Percentiles rank a stretch among this genome's conserved stretches.
phyloP scores from a whole-genome alignment of 441 rosid species.

The Eutrema salsugineum region DNA sequence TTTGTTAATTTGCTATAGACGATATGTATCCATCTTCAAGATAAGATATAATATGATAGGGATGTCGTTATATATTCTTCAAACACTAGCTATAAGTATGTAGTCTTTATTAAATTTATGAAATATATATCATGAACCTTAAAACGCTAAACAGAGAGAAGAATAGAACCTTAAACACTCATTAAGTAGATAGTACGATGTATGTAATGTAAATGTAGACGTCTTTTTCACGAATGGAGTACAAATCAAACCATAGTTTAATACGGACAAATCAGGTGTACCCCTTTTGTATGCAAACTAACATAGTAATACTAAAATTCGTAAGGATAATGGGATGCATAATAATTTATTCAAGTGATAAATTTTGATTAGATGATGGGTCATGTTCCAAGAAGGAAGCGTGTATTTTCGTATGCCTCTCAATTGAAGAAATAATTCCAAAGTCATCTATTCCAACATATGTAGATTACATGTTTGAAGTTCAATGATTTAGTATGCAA shows the following conservation, averaged over 20 bases:
- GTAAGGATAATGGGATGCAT: slow-evolving; percentile 7
- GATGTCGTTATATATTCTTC: background rate
- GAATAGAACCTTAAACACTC: background rate
- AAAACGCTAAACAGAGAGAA: background rate
- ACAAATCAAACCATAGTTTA: slow-evolving; percentile 22
- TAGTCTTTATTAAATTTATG: background rate
- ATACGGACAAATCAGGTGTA: slow-evolving; percentile 33
- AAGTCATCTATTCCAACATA: background rate
- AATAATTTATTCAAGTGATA: slow-evolving; percentile 1
- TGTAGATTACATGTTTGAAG: background rate
- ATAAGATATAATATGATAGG: background rate
- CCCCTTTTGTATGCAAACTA: slow-evolving; percentile 22
- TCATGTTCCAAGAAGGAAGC: slow-evolving; percentile 21
- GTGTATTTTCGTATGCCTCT: slow-evolving; percentile 6
- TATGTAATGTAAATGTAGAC: slow-evolving; percentile 6
- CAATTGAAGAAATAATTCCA: background rate
- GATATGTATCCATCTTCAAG: background rate
- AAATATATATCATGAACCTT: background rate
- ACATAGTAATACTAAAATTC: background rate
- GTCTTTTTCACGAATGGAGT: slow-evolving; percentile 32
- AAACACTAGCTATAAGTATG: background rate
- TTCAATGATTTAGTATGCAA: background rate
- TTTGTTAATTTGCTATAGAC: background rate
- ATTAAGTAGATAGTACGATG: background rate
- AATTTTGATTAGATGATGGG: slow-evolving; percentile 24